phyloP scores from a whole-genome alignment of 768 basidiomycete species.

The Hygrophorus pudorinus region DNA sequence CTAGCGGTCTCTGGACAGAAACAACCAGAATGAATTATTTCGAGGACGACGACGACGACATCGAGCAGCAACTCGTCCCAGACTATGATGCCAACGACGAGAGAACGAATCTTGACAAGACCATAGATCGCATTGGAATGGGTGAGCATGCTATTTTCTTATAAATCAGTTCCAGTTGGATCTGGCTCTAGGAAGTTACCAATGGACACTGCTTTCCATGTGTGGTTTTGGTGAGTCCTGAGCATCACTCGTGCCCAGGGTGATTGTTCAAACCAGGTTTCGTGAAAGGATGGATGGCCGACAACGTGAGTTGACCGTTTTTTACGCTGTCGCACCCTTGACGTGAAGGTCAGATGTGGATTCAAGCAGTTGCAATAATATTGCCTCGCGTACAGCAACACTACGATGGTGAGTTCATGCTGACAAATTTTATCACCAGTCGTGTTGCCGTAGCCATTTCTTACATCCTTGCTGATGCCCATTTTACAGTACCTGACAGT shows the following conservation, averaged over 20 bases:
- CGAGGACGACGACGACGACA: constrained; percentile 26
- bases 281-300: constrained; percentile 77
- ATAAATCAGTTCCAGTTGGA: not conserved
- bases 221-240: constrained; percentile 75
- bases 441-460: too few species aligned
- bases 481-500: constrained; percentile 49
- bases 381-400: constrained; percentile 95
- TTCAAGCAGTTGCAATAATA: constrained; percentile 84
- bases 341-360: constrained; percentile 68
- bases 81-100: constrained; percentile 26
- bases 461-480: not conserved
- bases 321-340: constrained; percentile 12
- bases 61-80: constrained; percentile 21
- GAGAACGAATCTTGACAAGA: constrained; percentile 64
- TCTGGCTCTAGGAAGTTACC: constrained; percentile 44
- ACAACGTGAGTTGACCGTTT: constrained; percentile 54
- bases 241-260: not conserved
- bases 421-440: too few species aligned
- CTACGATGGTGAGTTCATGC: constrained; percentile 61
- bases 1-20: constrained; percentile 39
- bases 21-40: constrained; percentile 27
- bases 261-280: not conserved
- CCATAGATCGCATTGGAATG: constrained; percentile 89
- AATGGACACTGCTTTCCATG: constrained; percentile 71
- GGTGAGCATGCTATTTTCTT: constrained; percentile 16